These are phyloP conservation scores for Cladobotryum protrusum DNA, from an alignment of 2,329 filamentous ascomycete genomes.

Conservation along the genomic window DNA sequence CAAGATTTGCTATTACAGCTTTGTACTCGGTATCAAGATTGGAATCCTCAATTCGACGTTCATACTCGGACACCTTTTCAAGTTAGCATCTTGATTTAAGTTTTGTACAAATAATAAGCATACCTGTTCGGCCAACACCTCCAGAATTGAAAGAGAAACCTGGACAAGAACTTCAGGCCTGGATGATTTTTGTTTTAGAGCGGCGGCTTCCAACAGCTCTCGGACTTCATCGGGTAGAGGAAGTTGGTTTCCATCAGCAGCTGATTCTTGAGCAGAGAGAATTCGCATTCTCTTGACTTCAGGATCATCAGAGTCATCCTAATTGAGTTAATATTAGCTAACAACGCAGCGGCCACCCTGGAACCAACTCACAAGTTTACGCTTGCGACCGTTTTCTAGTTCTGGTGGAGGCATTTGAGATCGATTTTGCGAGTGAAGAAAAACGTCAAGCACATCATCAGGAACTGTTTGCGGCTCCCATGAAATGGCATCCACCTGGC, in stretches of 20 bases:
- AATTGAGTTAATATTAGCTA: neutral
- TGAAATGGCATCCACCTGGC: conserved; percentile 28
- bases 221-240: conserved; percentile 28
- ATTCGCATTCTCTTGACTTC: conserved; percentile 25
- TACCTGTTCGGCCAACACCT: conserved; percentile 35
- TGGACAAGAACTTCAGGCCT: conserved; percentile 18
- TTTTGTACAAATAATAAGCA: neutral
- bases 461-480: conserved; percentile 46
- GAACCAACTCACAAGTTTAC: conserved; percentile 37
- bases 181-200: conserved; percentile 9
- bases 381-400: conserved; percentile 36
- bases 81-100: neutral
- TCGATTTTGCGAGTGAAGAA: conserved; percentile 31
- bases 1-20: conserved; percentile 36
- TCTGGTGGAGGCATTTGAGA: conserved; percentile 23
- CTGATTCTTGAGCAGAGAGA: conserved; percentile 16
- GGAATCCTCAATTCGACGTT: conserved; percentile 21
- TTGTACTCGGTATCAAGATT: conserved; percentile 32
- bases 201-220: conserved; percentile 21
- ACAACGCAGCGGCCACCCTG: neutral
- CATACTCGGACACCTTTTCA: conserved; percentile 24
- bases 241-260: conserved; percentile 19
- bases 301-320: conserved; percentile 29
- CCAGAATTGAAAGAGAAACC: conserved; percentile 30
- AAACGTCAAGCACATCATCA: conserved; percentile 43